Percentiles rank a stretch among this genome's conserved stretches.
Conservation (phyloP, 2,329 filamentous ascomycete genomes). For the Proliferodiscus dingleyae region DNA sequence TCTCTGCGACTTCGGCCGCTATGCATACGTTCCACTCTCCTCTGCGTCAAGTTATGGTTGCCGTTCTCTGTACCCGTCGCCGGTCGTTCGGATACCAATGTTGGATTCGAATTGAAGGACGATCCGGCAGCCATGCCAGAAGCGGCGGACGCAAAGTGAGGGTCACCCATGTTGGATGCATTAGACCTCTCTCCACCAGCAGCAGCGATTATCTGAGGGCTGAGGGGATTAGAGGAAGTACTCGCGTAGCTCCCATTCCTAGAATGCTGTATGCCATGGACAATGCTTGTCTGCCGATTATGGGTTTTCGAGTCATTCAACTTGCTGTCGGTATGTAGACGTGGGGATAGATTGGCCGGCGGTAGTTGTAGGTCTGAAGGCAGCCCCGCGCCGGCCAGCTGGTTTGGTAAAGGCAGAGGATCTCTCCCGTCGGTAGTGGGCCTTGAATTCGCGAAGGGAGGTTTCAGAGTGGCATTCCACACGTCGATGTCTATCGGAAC, state of each 20-base stretch:
- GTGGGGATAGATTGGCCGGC: slow-evolving; percentile 24
- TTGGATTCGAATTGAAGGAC: slow-evolving; percentile 29
- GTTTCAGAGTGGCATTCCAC: slow-evolving; percentile 30
- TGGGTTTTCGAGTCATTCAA: slow-evolving; percentile 57
- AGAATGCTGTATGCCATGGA: slow-evolving; percentile 90
- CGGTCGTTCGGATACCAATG: slow-evolving; percentile 30
- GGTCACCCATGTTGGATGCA: slow-evolving; percentile 30
- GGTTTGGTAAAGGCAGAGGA: slow-evolving; percentile 16
- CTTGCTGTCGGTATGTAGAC: slow-evolving; percentile 32
- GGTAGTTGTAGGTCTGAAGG: slow-evolving; percentile 22
- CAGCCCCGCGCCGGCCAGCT: slow-evolving; percentile 12
- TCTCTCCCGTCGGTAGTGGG: slow-evolving; percentile 21
- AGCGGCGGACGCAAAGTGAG: slow-evolving; percentile 22
- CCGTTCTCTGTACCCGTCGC: slow-evolving; percentile 42
- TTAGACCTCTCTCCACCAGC: slow-evolving; percentile 41
- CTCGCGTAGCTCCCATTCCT: slow-evolving; percentile 84
- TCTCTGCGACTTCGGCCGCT: slow-evolving; percentile 68
- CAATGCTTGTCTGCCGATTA: slow-evolving; percentile 93
- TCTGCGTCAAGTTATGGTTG: slow-evolving; percentile 42
- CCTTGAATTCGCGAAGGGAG: slow-evolving; percentile 19
- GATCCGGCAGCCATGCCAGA: slow-evolving; percentile 25
- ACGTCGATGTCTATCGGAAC: slow-evolving; percentile 26
- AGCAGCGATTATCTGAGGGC: slow-evolving; percentile 77
- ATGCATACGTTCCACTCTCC: slow-evolving; percentile 56
- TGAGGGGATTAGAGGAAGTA: slow-evolving; percentile 76